Base-by-base conservation (phyloP, 495 filamentous ascomycete species). In the Penicillium atrosanguineum region DNA sequence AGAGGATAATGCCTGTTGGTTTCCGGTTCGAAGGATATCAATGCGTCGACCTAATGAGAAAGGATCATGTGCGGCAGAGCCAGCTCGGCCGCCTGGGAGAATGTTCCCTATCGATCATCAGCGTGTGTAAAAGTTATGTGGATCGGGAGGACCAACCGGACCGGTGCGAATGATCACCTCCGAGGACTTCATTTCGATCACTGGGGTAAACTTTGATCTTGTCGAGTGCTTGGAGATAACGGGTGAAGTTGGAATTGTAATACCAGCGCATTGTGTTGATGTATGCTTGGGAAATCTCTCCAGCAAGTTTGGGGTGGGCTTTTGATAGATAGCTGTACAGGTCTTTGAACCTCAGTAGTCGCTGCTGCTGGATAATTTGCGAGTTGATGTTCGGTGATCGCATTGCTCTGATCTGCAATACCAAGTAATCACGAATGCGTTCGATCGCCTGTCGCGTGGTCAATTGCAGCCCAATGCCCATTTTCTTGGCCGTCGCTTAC, bases 251-350 rank as follows among this genome's bases (percentile, higher is more conserved):
- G 53, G 87, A 93, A 37, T 85, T 73, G 62, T 97, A 97, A 61
- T 98, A 98, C 94, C 94, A 98, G 41, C 91, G 83, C 93, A 98
- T 97, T 7, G 94, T 98, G 71, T 97, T 96, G 70, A 95, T 86
- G 59, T 98, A 98, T 7, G 94, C 94, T 71, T 93, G 89, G 18
- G 83, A 83, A 57, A 97, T 95, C 63, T 97, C 88, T 34, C 89
- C 86, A 2, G 89, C 88, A 6, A 98, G 81, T 23, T 81, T 74
- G 1, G 85, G 74, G 59, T 97, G 91, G 51, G 90, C 87, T 54
- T 80, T 83, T 37, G 85, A 82, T 31, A 97, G 79, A 64, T 97
- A 98, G 25, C 80, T 77, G 70, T 86, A 98, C 1, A 97, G 69
- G 31, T 95, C 90, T 65, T 88, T 95, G 70, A 89, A 94, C 56